Conservation (phyloP, 768 basidiomycete genomes). For the Lactifluus piperatus region DNA sequence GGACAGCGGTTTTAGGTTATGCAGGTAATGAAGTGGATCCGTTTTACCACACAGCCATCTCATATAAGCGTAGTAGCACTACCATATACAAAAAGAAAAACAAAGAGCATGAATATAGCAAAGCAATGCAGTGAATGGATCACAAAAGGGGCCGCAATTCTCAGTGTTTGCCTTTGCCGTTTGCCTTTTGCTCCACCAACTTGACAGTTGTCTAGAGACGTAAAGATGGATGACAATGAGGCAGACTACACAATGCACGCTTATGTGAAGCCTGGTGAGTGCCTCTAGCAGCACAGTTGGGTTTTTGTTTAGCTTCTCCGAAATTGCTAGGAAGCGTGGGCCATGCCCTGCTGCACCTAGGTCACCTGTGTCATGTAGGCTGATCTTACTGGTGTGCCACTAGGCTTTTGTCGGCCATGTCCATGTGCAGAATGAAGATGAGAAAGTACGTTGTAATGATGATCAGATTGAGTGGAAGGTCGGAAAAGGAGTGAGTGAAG, state of each 20-base stretch:
- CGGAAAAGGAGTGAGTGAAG: not conserved
- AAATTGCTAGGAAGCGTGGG: constrained; percentile 49
- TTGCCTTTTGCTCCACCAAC: constrained; percentile 63
- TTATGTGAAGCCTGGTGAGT: constrained; percentile 50
- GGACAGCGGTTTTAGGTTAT: not conserved
- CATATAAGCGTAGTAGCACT: not conserved
- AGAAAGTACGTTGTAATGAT: not conserved
- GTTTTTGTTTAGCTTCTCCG: constrained; percentile 60
- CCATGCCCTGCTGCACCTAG: constrained; percentile 66
- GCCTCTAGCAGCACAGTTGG: constrained; percentile 51
- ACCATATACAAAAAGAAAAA: constrained; percentile 16
- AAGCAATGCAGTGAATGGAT: not conserved
- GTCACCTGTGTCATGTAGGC: constrained; percentile 73
- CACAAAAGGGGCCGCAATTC: not conserved
- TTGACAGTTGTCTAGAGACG: constrained; percentile 65
- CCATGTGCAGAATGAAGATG: not conserved
- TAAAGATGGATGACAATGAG: not conserved
- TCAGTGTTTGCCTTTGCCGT: constrained; percentile 24
- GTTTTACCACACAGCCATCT: not conserved
- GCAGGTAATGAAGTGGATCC: not conserved
- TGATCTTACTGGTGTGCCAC: constrained; percentile 20
- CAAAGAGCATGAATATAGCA: constrained; percentile 2
- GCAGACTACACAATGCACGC: constrained; percentile 36
- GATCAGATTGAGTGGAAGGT: not conserved
- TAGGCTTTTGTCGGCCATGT: not conserved